Percentiles rank a stretch among this genome's conserved stretches.
phyloP scores from a whole-genome alignment of 2,329 filamentous ascomycete genomes.

The Ophiostoma perfectum region DNA sequence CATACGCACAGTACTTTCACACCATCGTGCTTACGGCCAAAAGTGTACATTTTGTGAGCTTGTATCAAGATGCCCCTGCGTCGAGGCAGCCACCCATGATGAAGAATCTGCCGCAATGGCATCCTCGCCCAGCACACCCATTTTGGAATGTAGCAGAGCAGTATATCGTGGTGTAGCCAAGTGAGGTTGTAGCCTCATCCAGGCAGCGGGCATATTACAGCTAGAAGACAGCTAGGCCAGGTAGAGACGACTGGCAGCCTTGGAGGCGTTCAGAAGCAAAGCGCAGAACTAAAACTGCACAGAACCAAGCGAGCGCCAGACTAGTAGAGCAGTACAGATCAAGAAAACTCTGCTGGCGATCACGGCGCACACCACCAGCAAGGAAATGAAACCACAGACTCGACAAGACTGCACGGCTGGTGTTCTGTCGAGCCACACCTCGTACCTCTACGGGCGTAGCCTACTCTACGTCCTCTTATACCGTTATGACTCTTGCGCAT shows the following conservation, averaged over 20 bases:
- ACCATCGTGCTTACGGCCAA: background rate
- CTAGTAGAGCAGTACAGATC: background rate
- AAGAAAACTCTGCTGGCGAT: background rate
- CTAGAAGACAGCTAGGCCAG: too few species aligned
- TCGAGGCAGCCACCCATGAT: background rate
- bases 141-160: background rate
- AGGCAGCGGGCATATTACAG: too few species aligned
- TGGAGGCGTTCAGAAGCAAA: too few species aligned
- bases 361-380: background rate
- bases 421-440: background rate
- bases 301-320: background rate
- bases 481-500: too few species aligned
- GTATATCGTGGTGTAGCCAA: background rate
- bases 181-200: background rate
- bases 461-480: background rate
- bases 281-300: background rate
- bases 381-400: too few species aligned
- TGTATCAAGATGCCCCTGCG: constrained; percentile 1
- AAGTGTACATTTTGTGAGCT: background rate
- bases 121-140: background rate
- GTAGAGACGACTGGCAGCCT: too few species aligned
- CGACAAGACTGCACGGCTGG: background rate
- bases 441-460: background rate
- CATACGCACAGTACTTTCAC: too few species aligned
- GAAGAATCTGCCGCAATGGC: background rate